Evolutionary conservation across 1,284 basidiomycete genomes (phyloP), one percentile per base, ranked within the genome.

Genomic region (Ustilago crameri): DNA sequence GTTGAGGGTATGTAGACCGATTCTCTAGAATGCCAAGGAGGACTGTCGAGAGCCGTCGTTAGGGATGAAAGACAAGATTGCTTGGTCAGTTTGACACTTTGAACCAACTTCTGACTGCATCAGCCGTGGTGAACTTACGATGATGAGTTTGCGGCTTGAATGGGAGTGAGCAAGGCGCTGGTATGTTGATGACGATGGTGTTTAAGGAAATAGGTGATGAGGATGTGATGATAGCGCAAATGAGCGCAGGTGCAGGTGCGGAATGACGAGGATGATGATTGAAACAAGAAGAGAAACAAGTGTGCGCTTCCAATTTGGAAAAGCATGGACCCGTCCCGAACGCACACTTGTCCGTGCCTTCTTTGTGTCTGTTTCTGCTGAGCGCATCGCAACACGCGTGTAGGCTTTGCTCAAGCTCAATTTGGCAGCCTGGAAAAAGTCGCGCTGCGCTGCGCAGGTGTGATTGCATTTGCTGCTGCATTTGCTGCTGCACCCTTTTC

Each of bases 1-100:
- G 23, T 32, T 10, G n/a, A 52, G 56, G 56, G 52, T 60, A 60
- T 66, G 56, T 34, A 34, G 48, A 52, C 45, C 40, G 57, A 17
- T 18, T 26, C 3, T 54, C 56, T 55, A 54, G 47, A 43, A 54
- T 54, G 51, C 37, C 32, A 18, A 45, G 5, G n/a, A 37, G 18
- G 30, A 30, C 30, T 30, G 12, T 30, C 30, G 12, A 30, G 12
- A 12, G 30, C 12, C 30, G 30, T 30, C 30, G 30, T 30, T 30
- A 12, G 12, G 30, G 7, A 30, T 5, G 5, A 30, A 12, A 30
- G 12, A 12, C 5, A 7, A 12, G 30, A 12, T 30, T 30, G 30
- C 30, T 30, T 30, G 30, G 30, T 30, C 12, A 30, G 30, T 30
- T 30, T 30, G 30, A 12, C 5, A 12, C 5, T 7, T 7, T 30